These are phyloP conservation scores for Torulaspora pretoriensis DNA, from an alignment of 1,139 yeast species.

Conservation along the genomic window DNA sequence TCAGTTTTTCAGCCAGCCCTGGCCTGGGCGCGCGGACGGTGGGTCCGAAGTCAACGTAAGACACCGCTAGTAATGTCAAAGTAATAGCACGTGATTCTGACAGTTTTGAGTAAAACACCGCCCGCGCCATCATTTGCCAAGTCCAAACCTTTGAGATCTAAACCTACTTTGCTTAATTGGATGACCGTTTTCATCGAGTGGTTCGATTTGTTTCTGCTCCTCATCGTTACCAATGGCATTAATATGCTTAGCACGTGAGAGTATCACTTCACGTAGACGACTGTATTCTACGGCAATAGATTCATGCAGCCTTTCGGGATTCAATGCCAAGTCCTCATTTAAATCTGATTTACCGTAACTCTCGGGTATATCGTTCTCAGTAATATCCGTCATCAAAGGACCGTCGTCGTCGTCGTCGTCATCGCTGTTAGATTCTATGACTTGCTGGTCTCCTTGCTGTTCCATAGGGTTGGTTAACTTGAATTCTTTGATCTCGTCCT, in stretches of 20 bases:
- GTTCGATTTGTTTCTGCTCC: constrained; percentile 57
- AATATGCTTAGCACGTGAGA: constrained; percentile 1
- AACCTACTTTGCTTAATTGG: constrained; percentile 62
- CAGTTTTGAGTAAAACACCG: not conserved
- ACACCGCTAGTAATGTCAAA: not conserved
- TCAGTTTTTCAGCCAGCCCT: not conserved
- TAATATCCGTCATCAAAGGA: constrained; percentile 37
- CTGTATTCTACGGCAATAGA: constrained; percentile 55
- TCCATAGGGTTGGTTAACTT: constrained; percentile 24
- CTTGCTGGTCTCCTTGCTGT: not conserved
- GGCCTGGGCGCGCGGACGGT: not conserved
- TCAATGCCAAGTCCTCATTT: constrained; percentile 35
- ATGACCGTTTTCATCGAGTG: constrained; percentile 64
- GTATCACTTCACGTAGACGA: constrained; percentile 44
- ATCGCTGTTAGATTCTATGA: constrained; percentile 28
- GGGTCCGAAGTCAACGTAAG: constrained; percentile 1
- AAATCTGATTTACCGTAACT: constrained; percentile 33
- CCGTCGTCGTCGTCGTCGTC: constrained; percentile 27
- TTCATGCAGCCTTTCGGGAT: constrained; percentile 41
- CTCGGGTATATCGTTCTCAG: constrained; percentile 42
- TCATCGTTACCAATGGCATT: constrained; percentile 38
- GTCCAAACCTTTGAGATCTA: constrained; percentile 50
- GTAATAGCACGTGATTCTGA: constrained; percentile 7
- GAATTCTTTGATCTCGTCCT: constrained; percentile 31
- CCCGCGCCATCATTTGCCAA: constrained; percentile 2